These are phyloP conservation scores for Knufia petricola DNA, from an alignment of 2,329 filamentous ascomycete genomes.

Conservation along the genomic window DNA sequence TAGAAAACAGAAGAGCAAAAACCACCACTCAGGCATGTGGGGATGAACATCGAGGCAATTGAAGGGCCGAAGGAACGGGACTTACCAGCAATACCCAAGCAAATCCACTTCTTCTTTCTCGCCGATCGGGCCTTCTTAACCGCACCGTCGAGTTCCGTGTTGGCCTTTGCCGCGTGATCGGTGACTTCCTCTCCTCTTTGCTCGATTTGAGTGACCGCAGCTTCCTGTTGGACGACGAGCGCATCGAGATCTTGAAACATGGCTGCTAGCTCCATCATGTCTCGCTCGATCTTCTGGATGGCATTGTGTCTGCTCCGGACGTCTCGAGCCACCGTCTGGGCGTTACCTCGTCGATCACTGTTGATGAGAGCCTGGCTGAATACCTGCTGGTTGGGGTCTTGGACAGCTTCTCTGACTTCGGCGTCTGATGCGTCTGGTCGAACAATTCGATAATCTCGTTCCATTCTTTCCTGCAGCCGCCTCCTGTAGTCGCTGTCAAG, in stretches of 20 bases:
- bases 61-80: conserved; percentile 23
- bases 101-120: conserved; percentile 94
- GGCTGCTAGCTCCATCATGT: conserved; percentile 78
- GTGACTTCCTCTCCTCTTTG: conserved; percentile 77
- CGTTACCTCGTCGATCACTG: conserved; percentile 71
- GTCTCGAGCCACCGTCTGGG: conserved; percentile 66
- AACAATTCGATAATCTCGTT: conserved; percentile 83
- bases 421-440: conserved; percentile 67
- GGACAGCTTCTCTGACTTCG: conserved; percentile 68
- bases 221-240: conserved; percentile 78
- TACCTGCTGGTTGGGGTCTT: conserved; percentile 65
- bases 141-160: conserved; percentile 70
- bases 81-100: conserved; percentile 62
- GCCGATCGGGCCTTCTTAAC: conserved; percentile 71
- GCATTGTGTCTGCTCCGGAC: conserved; percentile 76
- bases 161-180: conserved; percentile 75
- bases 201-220: conserved; percentile 69
- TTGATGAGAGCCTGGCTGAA: conserved; percentile 81
- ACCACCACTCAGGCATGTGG: conserved; percentile 7
- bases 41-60: not conserved
- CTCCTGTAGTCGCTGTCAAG: conserved; percentile 72
- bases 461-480: conserved; percentile 72
- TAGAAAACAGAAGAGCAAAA: not conserved
- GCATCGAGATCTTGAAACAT: conserved; percentile 85
- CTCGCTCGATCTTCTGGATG: conserved; percentile 82